Base-by-base conservation (phyloP, 2,329 filamentous ascomycete genomes). In the Clonostachys solani region DNA sequence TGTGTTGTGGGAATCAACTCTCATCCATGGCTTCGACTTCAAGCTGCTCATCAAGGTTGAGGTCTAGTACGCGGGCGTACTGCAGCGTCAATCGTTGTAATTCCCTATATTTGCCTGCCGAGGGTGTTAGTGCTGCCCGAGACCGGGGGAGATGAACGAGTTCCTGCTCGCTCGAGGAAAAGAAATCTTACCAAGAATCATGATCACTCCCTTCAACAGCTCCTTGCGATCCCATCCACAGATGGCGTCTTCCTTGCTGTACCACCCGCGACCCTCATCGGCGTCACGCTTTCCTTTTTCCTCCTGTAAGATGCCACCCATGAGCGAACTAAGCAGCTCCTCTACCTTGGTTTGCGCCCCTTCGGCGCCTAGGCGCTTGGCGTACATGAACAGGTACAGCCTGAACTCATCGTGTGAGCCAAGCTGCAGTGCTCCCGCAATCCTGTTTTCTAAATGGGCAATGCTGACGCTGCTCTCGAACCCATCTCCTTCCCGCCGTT, bases 331-430 rank as follows among this genome's bases (percentile, higher is more conserved):
- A 29, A 97, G 73, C 10, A 99, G 73, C 70, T 99, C 95, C 63
- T 97, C 92, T 3, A 96, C 91, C 69, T 99, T 99, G 48, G 82
- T 78, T 55, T 86, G 83, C 45, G 92, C 72, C 0, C 91, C 91
- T 65, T 99, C 95, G 0, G 91, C 90, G 2, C 94, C 94, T 6
- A 99, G 80, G 1, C 94, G 84, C 71, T 96, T 97, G 5, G 92
- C 92, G 60, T 99, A 99, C 91, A 97, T 97, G 60, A 91, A 87
- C n/a, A 99, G 73, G 60, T 97, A 97, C 2, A 96, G 75, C 48
- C 90, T 83, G 69, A 97, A 99, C 63, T 99, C 94, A 49, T 97
- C 92, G 56, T 84, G 87, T 0, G 94, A 87, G 5, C 87, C 89
- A 1, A 99, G 73, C 50, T 89, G 86, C 61, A 95, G 71, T 1